A percentile compares a stretch with the other conserved stretches of the same genome.
Conservation (phyloP, 306 rosid genomes). For the Pachyrhizus erosus region DNA sequence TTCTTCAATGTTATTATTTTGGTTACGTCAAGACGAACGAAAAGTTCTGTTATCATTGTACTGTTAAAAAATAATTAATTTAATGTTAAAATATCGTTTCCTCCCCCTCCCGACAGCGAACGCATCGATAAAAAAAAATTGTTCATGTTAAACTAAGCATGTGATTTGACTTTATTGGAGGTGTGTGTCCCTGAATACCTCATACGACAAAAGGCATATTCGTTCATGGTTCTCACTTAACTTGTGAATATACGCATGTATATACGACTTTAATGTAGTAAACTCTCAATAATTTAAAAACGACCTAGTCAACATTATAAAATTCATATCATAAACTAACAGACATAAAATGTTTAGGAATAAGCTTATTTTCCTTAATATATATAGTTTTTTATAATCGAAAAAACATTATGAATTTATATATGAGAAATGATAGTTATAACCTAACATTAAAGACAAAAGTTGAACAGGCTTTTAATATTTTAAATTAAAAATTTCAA, state of each 20-base stretch:
- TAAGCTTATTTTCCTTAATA: neutral
- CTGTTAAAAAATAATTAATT: neutral
- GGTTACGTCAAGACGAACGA: neutral
- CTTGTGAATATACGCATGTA: neutral
- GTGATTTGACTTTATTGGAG: constrained; percentile 4
- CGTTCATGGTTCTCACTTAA: neutral
- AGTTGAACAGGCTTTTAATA: too few relatives aligned
- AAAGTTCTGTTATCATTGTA: neutral
- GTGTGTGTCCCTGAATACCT: neutral
- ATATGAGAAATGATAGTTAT: too few relatives aligned
- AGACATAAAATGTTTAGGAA: neutral
- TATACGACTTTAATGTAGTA: neutral
- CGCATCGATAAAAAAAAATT: neutral
- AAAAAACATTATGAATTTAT: neutral
- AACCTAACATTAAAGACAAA: too few relatives aligned
- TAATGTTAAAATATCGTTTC: neutral
- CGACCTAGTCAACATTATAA: neutral
- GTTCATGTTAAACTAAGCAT: neutral
- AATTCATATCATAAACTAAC: neutral
- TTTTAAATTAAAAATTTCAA: too few relatives aligned
- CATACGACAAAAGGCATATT: constrained; percentile 31
- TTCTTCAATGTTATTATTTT: neutral
- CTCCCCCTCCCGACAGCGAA: neutral
- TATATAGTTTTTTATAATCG: neutral
- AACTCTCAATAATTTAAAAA: neutral